Conservation (phyloP, 208 protist genomes). For the Wallacemonas rigidus region DNA sequence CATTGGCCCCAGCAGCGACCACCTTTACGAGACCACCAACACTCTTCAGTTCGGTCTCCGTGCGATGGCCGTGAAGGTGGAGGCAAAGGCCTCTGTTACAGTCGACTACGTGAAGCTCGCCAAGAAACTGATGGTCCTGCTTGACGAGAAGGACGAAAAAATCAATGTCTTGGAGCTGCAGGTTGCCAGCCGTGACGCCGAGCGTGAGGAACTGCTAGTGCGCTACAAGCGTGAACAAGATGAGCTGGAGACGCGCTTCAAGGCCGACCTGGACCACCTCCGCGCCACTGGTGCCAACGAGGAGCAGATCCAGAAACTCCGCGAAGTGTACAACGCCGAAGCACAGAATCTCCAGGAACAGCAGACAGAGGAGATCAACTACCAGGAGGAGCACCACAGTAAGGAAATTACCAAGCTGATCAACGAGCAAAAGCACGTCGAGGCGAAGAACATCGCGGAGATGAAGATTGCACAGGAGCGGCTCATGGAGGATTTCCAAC, state of each 20-base stretch:
- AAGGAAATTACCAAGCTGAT: conserved; percentile 80
- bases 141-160: conserved; percentile 70
- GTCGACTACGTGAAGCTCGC: conserved; percentile 87
- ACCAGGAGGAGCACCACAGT: conserved; percentile 79
- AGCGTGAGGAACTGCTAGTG: conserved; percentile 68
- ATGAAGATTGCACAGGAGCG: conserved; percentile 80
- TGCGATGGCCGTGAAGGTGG: conserved; percentile 87
- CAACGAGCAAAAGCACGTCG: conserved; percentile 78
- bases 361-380: conserved; percentile 80
- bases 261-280: conserved; percentile 60
- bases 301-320: conserved; percentile 74
- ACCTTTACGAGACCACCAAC: conserved; percentile 88
- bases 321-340: conserved; percentile 80
- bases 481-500: conserved; percentile 86
- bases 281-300: conserved; percentile 60
- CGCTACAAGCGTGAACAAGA: conserved; percentile 60
- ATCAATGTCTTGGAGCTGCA: conserved; percentile 81
- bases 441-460: conserved; percentile 70
- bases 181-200: conserved; percentile 75
- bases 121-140: conserved; percentile 65
- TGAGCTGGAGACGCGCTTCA: conserved; percentile 60
- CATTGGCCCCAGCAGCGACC: conserved; percentile 82
- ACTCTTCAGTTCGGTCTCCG: conserved; percentile 84
- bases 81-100: conserved; percentile 73
- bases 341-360: conserved; percentile 84